phyloP scores from a whole-genome alignment of 495 filamentous ascomycete species.

The Cetradonia linearis region DNA sequence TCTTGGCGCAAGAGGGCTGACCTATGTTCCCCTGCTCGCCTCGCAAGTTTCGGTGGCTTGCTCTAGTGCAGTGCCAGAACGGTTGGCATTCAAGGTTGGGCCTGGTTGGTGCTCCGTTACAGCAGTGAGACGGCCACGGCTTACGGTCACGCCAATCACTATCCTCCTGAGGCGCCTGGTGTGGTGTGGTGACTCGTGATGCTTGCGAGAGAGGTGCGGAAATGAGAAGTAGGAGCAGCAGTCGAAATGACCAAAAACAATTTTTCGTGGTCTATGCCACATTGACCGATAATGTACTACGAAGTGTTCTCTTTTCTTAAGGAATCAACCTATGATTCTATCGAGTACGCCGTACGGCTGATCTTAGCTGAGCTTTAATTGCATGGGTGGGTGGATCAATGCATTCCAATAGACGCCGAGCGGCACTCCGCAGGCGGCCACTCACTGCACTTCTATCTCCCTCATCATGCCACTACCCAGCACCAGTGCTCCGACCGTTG shows the following conservation, averaged over 20 bases:
- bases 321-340: neutral
- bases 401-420: slow-evolving; percentile 7
- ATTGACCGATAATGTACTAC: neutral
- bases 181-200: slow-evolving; percentile 5
- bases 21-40: slow-evolving; percentile 6
- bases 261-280: neutral
- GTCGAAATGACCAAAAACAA: no score
- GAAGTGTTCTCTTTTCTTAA: neutral
- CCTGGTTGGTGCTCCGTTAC: slow-evolving; percentile 3
- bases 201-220: slow-evolving; percentile 7
- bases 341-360: neutral
- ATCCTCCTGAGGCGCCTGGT: neutral
- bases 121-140: slow-evolving; percentile 6
- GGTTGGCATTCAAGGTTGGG: slow-evolving; percentile 4
- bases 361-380: neutral
- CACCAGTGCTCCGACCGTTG: slow-evolving; percentile 12
- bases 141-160: neutral
- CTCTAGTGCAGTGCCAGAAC: slow-evolving; percentile 7
- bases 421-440: slow-evolving; percentile 4
- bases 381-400: neutral
- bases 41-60: neutral
- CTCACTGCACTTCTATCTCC: neutral
- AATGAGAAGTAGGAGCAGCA: neutral
- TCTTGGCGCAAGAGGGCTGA: slow-evolving; percentile 5
- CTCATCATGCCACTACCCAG: slow-evolving; percentile 1